Evolutionary conservation across 169 alveolate species (phyloP), one percentile per base, ranked within the genome.

Genomic region (Theileria annulata): DNA sequence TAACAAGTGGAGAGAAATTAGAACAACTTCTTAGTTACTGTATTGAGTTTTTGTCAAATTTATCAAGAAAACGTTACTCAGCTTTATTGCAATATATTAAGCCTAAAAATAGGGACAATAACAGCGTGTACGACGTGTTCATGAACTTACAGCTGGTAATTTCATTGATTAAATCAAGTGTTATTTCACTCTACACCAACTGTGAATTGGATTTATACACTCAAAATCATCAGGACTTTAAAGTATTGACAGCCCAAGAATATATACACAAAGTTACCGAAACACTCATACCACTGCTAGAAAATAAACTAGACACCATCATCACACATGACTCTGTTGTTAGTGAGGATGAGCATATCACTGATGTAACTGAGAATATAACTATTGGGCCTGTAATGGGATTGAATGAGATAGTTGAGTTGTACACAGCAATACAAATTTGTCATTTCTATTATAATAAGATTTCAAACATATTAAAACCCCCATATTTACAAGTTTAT

Each of bases 131-230:
- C 67, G 77, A 70, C 54, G 28, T 70, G 3, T 70, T 70, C 42
- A 70, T 70, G 77, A 70, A 70, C 54, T 59, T 70, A 21, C 77
- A 70, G n/a, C 30, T 70, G 47, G 47, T 70, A 1, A 21, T 70
- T 19, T 23, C 77, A 27, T 19, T 70, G 28, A 17, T 49, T 19
- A 70, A 70, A 35, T 5, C 72, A 5, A 23, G 54, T 27, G 67
- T 70, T n/a, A 70, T 51, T 9, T 2, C 77, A 23, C 67, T 70
- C 42, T 70, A 70, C 67, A 19, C 2, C 19, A 70, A 70, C 54
- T 42, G 72, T 8, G 69, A 56, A 1, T 1, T 70, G 63, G 33
- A 64, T 37, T 25, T 64, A 25, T 64, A 64, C 49, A 25, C 3
- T 4, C 2, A 12, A n/a, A n/a, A n/a, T 2, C 33, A 31, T 0